Evolutionary conservation across 345 rosid species (phyloP), one percentile per base, ranked within the genome.

Genomic region (Dovyalis caffra): DNA sequence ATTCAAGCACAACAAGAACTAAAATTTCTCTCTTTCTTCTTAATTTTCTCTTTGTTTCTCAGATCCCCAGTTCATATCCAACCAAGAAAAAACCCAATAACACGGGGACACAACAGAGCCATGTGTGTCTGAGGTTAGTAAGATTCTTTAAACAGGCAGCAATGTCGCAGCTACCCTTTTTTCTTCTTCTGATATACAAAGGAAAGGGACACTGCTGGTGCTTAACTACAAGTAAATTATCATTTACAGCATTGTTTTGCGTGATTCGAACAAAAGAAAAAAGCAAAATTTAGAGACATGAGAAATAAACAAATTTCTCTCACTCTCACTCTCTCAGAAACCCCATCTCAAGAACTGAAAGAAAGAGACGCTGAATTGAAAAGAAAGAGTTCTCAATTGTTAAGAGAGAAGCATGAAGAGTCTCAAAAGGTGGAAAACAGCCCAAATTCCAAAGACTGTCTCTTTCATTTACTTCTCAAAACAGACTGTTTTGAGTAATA

Each of bases 401-500:
- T 61, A 33, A 74, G 74, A 83, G 83, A 77, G 76, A 83, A 78
- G 91, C 91, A 88, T 87, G 91, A 83, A 66, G 91, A 83, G 66
- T 88, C 96, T 90, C 85, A 86, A 91, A 91, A 92, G 96, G 82
- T 81, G 89, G 63, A 88, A 88, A 85, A 71, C 73, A 82, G 85
- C 93, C 80, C 97, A 83, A 83, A 86, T 77, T 88, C 90, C 97
- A 70, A 91, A 81, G 82, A 70, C 68, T 71, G 69, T 56, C 77
- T 61, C 67, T 35, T 73, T 25, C 71, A 37, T 71, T 40, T 29
- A 16, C 4, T 65, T 37, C 60, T 75, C 40, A 11, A 15, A 45
- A 26, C 64, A 31, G 23, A 56, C 33, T 29, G 57, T 28, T 38
- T 32, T 20, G 26, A 33, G 14, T 29, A 35, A 40, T 53, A 26